Evolutionary conservation across 176 grass and related monocot genomes (phyloP), one percentile per base, ranked within the genome.

Genomic region (Canna indica): DNA sequence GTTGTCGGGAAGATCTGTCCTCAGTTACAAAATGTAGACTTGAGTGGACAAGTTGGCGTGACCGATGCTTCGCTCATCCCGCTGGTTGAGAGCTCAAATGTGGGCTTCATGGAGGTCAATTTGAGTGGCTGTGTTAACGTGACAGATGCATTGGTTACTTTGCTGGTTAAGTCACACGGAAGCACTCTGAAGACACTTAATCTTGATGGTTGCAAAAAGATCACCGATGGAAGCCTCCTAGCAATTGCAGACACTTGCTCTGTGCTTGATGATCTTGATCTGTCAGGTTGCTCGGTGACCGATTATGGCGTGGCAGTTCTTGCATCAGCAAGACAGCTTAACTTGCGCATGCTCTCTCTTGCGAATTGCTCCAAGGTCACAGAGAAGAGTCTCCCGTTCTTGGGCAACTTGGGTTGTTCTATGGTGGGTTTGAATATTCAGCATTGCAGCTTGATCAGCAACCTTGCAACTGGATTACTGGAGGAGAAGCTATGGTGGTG

Each of bases 401-500:
- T 99, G 68, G 84, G 86, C 22, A 99, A 86, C 69, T 81, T 99
- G 82, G 85, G 84, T 0, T 69, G 78, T 14, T 90, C 86, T 3
- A 66, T 99, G 72, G 72, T 83, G 74, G 94, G 84, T 26, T 82
- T 99, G 47, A 99, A 93, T 71, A 84, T 99, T 16, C 90, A 90
- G 76, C 90, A 73, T 67, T 99, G 95, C 85, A 85, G 90, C 76
- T 74, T 90, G 63, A 86, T 90, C 47, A 84, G 84, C 65, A 85
- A 79, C 65, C 74, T 81, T 63, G 84, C 76, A 68, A 80, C 90
- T n/a, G 87, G 85, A 13, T 81, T 87, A 7, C 68, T 99, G 58
- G 90, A 90, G 80, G 85, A 90, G 73, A 84, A 88, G 50, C 80
- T 99, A 48, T 90, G 82, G 84, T 85, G 80, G 84, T 99, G 94